A percentile compares a stretch with the other conserved stretches of the same genome.
These are phyloP conservation scores for Diaporthe vaccinii DNA, from an alignment of 2,329 filamentous ascomycete species.

Conservation along the genomic window DNA sequence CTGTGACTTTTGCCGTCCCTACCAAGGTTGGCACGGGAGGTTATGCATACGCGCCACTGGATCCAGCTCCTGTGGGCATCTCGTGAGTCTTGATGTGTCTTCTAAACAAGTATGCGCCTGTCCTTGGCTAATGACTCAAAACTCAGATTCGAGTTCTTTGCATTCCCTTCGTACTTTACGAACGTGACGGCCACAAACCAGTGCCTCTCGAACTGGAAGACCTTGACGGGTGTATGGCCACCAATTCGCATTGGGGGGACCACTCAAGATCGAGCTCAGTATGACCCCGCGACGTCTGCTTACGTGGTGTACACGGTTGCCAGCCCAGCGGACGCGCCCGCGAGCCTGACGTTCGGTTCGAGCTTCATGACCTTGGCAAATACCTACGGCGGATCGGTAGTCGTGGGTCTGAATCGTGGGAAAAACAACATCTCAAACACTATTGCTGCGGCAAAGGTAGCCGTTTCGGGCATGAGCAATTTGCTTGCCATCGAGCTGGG, in stretches of 20 bases:
- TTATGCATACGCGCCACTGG: conserved; percentile 36
- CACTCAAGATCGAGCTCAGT: conserved; percentile 68
- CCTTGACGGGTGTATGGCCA: conserved; percentile 64
- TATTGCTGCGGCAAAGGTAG: conserved; percentile 63
- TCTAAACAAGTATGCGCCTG: neutral
- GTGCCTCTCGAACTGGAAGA: conserved; percentile 65
- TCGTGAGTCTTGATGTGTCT: conserved; percentile 33
- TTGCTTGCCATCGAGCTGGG: conserved; percentile 68
- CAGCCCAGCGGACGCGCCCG: conserved; percentile 61
- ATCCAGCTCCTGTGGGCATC: conserved; percentile 38
- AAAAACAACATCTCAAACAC: conserved; percentile 67
- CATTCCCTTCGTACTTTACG: conserved; percentile 67
- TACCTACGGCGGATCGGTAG: conserved; percentile 63
- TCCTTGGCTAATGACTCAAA: neutral
- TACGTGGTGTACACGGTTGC: conserved; percentile 66
- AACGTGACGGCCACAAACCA: conserved; percentile 64
- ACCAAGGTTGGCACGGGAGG: conserved; percentile 24
- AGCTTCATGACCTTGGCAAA: conserved; percentile 64
- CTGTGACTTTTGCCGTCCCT: conserved; percentile 39
- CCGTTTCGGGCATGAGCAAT: conserved; percentile 59
- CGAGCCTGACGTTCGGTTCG: conserved; percentile 64
- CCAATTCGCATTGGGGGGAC: conserved; percentile 71
- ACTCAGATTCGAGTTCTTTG: conserved; percentile 67
- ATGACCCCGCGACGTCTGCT: conserved; percentile 58
- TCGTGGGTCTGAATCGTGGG: conserved; percentile 66